Base-by-base conservation (phyloP, 1,139 yeast species). In the Yamadazyma dushanensis region DNA sequence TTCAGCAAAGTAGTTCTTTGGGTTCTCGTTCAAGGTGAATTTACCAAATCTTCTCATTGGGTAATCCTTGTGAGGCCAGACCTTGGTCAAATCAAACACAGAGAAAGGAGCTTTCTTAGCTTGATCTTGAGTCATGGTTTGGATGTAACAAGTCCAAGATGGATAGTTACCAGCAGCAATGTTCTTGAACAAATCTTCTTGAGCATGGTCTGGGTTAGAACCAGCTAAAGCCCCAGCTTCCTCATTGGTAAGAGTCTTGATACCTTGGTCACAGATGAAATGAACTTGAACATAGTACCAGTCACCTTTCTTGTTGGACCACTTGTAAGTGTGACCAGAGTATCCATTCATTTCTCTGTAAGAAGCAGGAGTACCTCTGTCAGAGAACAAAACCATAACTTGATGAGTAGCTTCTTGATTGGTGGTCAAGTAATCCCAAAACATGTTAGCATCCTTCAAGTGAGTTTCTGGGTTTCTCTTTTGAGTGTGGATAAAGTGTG, bases 401-500 rank as follows among this genome's bases (percentile, higher is more conserved):
- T 80, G 86, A 56, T 81, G 88, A 39, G 74, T 63, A 15, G 83
- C 68, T 53, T 80, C 87, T 57, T 76, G 82, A 55, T 80, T 80
- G 26, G 71, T 60, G 35, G 74, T 67, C 59, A 78, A 68, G 57
- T 78, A 81, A 57, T 81, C 86, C 86, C 87, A 81, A 50, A 79
- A 78, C 81, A 76, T 76, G 60, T 78, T 72, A 16, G 86, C 76
- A 59, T 87, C 95, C 55, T 84, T 84, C 61, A 83, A 69, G 62
- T 85, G 84, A 34, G 94, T 85, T 64, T 84, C 78, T 32, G 95
- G 95, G 66, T 83, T 78, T 59, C 86, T 64, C 74, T 80, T 80
- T 59, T 80, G 87, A 24, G 95, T 83, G 72, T 87, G 95, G 56
- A 87, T 86, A 59, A 87, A 86, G 62, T 82, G 82, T 35, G 95